Evolutionary conservation across 2,329 filamentous ascomycete species (phyloP), one percentile per base, ranked within the genome.

Genomic region (Orbilia blumenaviensis): DNA sequence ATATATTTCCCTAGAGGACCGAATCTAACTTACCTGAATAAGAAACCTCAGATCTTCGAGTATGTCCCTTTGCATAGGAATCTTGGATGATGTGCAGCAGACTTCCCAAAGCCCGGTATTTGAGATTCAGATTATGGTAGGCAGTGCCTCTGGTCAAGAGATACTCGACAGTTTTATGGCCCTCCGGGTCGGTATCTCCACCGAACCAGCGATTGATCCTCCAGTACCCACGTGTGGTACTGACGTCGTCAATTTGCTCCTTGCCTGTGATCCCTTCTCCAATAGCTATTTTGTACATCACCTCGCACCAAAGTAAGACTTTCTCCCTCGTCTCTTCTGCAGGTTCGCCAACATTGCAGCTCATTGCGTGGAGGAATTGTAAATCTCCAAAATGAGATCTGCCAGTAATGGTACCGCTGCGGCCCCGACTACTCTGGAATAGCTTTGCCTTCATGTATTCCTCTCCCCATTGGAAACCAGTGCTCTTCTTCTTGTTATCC

Each of bases 1-100:
- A n/a, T n/a, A n/a, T n/a, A n/a, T n/a, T n/a, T n/a, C n/a, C n/a
- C n/a, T n/a, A n/a, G n/a, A n/a, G n/a, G n/a, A n/a, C n/a, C n/a
- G n/a, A n/a, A n/a, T n/a, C n/a, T n/a, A 27, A 66, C 61, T 66
- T 14, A 66, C 61, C 27, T 3, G 44, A 38, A 10, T n/a, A 42
- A 14, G 7, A 25, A 2, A 41, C 3, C 3, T 52, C 44, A 7
- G 9, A 10, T 32, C 61, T 12, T 12, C 21, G 52, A 10, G 62
- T 66, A 46, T 66, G 62, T 3, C 62, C 62, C 36, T 66, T 66
- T 34, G 62, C 62, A 23, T 66, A 50, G 10, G 46, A 56, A 34
- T 66, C 62, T 25, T 66, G 62, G 9, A 66, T 44, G 4, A 66
- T 16, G 46, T 66, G 62, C 25, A 66, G 23, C 18, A 66, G 6